Evolutionary conservation across 305 asterid genomes (phyloP).

Genomic region (Lippia alba): DNA sequence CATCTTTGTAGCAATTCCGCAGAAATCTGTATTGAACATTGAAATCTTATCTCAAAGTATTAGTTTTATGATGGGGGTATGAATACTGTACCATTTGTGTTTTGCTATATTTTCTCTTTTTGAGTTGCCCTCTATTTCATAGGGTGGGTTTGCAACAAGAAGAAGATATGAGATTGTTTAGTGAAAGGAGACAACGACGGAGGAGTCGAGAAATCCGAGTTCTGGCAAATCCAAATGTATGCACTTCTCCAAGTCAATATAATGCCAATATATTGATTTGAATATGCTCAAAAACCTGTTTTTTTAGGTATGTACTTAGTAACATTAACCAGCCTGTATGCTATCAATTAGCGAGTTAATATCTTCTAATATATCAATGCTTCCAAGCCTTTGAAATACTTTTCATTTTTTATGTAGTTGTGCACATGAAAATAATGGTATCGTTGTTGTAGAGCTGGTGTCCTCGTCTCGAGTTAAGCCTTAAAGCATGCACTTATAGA

Average conservation of each 20-base stretch:
- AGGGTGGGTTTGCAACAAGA: slow-evolving; percentile 50
- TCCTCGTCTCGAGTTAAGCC: background rate
- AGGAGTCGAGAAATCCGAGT: slow-evolving; percentile 59
- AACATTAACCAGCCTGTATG: background rate
- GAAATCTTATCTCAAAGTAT: background rate
- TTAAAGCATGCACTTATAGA: background rate
- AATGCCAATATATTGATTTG: slow-evolving; percentile 52
- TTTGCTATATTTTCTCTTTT: background rate
- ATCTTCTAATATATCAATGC: background rate
- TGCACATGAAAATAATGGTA: too few species aligned
- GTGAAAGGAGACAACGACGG: slow-evolving; percentile 34
- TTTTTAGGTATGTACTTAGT: slow-evolving; percentile 38
- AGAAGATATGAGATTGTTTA: slow-evolving; percentile 38
- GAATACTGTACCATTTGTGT: background rate
- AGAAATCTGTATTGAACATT: too few species aligned
- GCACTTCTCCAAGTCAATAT: slow-evolving; percentile 56
- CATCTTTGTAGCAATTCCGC: background rate
- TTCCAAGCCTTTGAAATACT: too few species aligned
- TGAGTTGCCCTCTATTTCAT: slow-evolving; percentile 26
- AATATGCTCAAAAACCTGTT: slow-evolving; percentile 38
- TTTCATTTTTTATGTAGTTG: too few species aligned
- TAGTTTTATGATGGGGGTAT: background rate
- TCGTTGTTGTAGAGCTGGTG: background rate
- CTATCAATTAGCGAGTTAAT: background rate
- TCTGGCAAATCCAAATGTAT: slow-evolving; percentile 84